Evolutionary conservation across 1,284 basidiomycete species (phyloP), one percentile per base, ranked within the genome.

Genomic region (Cutaneotrichosporon spelunceum): DNA sequence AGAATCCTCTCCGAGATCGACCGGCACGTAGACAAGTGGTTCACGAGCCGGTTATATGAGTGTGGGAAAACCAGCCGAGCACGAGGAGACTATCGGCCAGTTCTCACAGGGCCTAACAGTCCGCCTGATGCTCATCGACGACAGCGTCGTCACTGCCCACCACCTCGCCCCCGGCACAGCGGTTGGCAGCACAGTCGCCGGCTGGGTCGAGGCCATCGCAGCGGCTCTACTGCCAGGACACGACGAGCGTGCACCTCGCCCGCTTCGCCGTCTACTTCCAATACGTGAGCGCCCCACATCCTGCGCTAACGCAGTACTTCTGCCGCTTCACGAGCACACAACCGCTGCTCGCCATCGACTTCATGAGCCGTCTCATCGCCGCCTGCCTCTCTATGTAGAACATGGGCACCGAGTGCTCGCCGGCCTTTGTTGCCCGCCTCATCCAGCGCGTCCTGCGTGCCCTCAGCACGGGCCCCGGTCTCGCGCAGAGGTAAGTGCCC

Each of bases 91-190:
- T 3, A 27, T 50, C 19, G 27, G 48, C 4, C 48, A 23, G 27
- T 50, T 50, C 48, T 14, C 24, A 13, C 48, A 50, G 16, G 27
- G 48, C 24, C 10, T 50, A 27, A 30, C 48, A n/a, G 48, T 19
- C 9, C 48, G 27, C 27, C 29, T 30, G 48, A 50, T 50, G 48
- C 27, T 50, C 26, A 50, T 50, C 16, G 48, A 50, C 16, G 48
- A 50, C 19, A 27, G 27, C 13, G 21, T 50, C 26, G 26, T 30
- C 26, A 26, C 48, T 19, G 11, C 11, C 2, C 48, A 19, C 6
- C 48, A 50, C 48, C 21, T 50, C 6, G 48, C 48, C 2, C 26
- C 29, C 19, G 48, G 48, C 16, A 26, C 30, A 4, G 48, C 16
- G 9, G 19, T 19, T 3, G 48, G 21, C 27, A 27, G 48, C 27